Evolutionary conservation across 306 rosid species (phyloP).

Genomic region (Heteromeles arbutifolia): DNA sequence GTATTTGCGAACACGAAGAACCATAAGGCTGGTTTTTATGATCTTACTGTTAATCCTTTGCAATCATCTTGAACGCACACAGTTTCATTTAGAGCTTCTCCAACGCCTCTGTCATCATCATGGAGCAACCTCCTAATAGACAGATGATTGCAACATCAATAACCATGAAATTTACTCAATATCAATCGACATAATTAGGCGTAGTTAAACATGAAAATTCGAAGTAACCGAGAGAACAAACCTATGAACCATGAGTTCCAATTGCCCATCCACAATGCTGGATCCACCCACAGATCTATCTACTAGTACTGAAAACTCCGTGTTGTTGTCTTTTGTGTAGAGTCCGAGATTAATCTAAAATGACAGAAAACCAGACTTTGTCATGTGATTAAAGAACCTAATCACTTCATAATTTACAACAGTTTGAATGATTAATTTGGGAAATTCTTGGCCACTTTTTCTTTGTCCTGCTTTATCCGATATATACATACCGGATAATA

Average conservation of each 20-base stretch:
- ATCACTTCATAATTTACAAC: neutral
- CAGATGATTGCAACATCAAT: neutral
- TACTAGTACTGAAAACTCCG: slow-evolving; percentile 62
- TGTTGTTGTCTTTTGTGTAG: slow-evolving; percentile 45
- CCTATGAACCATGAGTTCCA: slow-evolving; percentile 90
- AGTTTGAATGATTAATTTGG: neutral
- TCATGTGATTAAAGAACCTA: neutral
- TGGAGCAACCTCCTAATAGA: slow-evolving; percentile 53
- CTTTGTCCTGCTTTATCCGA: neutral
- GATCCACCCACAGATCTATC: slow-evolving; percentile 86
- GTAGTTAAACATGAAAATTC: neutral
- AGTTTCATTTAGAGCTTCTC: slow-evolving; percentile 66
- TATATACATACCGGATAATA: slow-evolving; percentile 60
- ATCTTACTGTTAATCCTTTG: slow-evolving; percentile 65
- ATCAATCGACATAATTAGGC: neutral
- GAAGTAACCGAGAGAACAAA: slow-evolving; percentile 14
- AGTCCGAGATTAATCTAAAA: slow-evolving; percentile 82
- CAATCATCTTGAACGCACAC: slow-evolving; percentile 53
- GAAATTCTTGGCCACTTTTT: neutral
- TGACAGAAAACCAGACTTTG: slow-evolving; percentile 11
- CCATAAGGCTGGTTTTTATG: slow-evolving; percentile 4
- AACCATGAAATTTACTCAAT: neutral
- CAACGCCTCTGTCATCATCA: slow-evolving; percentile 72
- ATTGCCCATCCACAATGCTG: slow-evolving; percentile 67
- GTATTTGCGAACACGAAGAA: slow-evolving; percentile 11